These are phyloP conservation scores for Gentiana dahurica DNA, from an alignment of 257 asterid genomes.

Conservation along the genomic window DNA sequence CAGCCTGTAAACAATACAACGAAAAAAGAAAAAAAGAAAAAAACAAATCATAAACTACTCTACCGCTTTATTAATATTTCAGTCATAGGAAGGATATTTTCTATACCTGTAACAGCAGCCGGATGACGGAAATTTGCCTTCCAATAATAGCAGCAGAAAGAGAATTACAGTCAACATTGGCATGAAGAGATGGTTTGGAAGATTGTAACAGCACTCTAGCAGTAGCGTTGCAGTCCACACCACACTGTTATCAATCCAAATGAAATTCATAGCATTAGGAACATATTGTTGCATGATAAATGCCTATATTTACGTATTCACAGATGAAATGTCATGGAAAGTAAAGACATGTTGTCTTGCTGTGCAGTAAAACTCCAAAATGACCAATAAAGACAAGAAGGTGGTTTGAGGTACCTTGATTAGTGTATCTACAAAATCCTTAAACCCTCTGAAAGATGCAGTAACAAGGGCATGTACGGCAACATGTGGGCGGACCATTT, in stretches of 20 bases:
- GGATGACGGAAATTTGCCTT: conserved; percentile 41
- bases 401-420: conserved; percentile 31
- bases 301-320: neutral
- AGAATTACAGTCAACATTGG: conserved; percentile 56
- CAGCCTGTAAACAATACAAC: conserved; percentile 25
- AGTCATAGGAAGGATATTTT: too few relatives aligned
- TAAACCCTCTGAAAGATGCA: conserved; percentile 68
- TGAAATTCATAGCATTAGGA: neutral
- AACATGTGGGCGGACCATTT: conserved; percentile 58
- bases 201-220: conserved; percentile 61
- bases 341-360: neutral
- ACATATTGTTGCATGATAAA: neutral
- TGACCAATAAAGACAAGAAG: too few relatives aligned
- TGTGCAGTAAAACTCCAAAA: too few relatives aligned
- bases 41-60: too few relatives aligned
- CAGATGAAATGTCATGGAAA: neutral
- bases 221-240: conserved; percentile 49
- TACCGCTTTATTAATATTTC: too few relatives aligned
- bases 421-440: conserved; percentile 47
- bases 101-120: conserved; percentile 37
- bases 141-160: conserved; percentile 54
- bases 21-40: neutral
- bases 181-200: conserved; percentile 56
- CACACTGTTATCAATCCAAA: conserved; percentile 26
- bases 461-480: conserved; percentile 64